Evolutionary conservation across 2,329 filamentous ascomycete species (phyloP), one percentile per base, ranked within the genome.

Genomic region (Penicillium sp.): DNA sequence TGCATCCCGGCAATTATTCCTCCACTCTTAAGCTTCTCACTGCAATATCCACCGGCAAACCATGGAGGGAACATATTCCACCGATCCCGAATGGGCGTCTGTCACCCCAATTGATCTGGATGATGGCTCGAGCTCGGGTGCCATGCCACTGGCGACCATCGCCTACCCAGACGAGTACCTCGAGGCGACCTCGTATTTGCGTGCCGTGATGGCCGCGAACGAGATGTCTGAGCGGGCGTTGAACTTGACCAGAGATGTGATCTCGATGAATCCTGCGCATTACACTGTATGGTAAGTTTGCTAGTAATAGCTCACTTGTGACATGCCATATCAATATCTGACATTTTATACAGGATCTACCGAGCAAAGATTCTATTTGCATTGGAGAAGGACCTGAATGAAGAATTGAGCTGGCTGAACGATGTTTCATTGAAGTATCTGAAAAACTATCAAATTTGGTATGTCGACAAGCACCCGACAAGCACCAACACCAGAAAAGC

Each of bases 371-470:
- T 89, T 53, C 78, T 97, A 49, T 84, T 88, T 62, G 81, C 85
- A 3, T 80, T 96, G 27, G 75, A 84, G 48, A 82, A 88, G 48
- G 79, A 87, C 54, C 79, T 94, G 45, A 76, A 80, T 2, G 82
- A 88, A 58, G 94, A 99, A 75, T 81, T 97, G 47, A 78, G 80
- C 43, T 99, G 93, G 92, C 82, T 99, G 51, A 95, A 97, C 75
- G 80, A 86, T 12, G 86, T 94, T 29, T 90, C 93, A 12, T 80
- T 96, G 52, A 82, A 85, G 57, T 89, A 96, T 73, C 86, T 95
- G 69, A 99, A 99, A 77, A 99, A 97, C 79, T 99, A 99, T 79
- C 94, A 99, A 78, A 99, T 99, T 75, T 99, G 94, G 90, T 81
- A 71, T 23, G 57, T 56, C 41, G 5, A 40, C 29, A 4, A 43